These are phyloP conservation scores for Phytophthora podocarpi DNA, from an alignment of 352 stramenopile genomes.

Conservation along the genomic window DNA sequence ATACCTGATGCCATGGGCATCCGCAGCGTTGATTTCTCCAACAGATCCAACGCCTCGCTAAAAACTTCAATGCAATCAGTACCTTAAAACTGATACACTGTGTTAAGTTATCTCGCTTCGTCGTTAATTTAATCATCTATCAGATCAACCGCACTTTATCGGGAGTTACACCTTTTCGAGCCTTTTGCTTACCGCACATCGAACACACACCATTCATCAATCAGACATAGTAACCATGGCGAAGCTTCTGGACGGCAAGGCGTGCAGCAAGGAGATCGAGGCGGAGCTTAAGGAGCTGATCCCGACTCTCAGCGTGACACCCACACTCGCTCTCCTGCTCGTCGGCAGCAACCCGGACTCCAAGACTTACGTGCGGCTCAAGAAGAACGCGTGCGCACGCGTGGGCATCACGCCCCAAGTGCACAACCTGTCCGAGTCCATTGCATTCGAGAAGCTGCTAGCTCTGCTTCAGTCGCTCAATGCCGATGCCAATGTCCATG, in stretches of 20 bases:
- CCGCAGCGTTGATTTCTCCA: no score
- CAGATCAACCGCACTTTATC: no score
- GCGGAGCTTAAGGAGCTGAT: constrained; percentile 85
- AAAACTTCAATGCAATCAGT: no score
- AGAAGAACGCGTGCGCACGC: constrained; percentile 97
- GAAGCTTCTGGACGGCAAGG: constrained; percentile 79
- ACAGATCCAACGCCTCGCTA: no score
- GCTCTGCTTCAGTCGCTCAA: constrained; percentile 87
- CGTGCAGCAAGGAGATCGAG: constrained; percentile 85
- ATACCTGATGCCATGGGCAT: no score
- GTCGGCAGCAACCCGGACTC: constrained; percentile 94
- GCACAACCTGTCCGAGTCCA: constrained; percentile 54
- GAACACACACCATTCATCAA: constrained; percentile 17
- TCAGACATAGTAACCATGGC: constrained; percentile 31
- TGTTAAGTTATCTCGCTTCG: no score
- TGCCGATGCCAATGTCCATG: constrained; percentile 89
- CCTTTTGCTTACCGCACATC: no score
- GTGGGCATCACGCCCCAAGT: constrained; percentile 92
- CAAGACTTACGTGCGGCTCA: constrained; percentile 97
- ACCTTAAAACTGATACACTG: no score
- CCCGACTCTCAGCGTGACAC: constrained; percentile 45
- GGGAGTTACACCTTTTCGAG: no score
- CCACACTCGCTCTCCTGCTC: constrained; percentile 95
- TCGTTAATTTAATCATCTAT: no score
- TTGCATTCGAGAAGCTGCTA: constrained; percentile 53